Base-by-base conservation (phyloP, 2,329 filamentous ascomycete species). In the Fusarium sp. region DNA sequence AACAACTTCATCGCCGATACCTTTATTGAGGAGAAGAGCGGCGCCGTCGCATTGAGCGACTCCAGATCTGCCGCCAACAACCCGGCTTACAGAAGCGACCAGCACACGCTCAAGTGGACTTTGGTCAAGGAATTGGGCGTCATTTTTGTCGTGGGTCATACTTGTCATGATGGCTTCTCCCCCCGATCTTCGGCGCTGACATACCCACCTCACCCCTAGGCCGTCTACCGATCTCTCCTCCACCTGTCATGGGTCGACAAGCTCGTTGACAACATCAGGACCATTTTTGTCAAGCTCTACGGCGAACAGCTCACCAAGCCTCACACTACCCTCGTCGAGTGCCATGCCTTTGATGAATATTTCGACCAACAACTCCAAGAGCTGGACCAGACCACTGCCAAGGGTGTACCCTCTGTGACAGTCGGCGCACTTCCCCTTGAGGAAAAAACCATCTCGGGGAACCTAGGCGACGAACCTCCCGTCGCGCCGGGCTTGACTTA, bases 211-310 rank as follows among this genome's bases (percentile, higher is more conserved):
- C 35, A 38, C 57, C 45, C 61, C 54, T 79, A 98, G 95, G 97
- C 96, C 74, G 97, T 99, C 74, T 99, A 99, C 83, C 94, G 97
- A 81, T 98, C 95, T 42, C 91, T 99, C 35, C 89, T 99, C 33
- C 95, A 98, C 83, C 90, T 99, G 10, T 95, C 94, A 14, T 99
- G 97, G 97, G 94, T 98, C 74, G 97, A 99, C 83, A 95, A 97
- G 82, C 92, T 99, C 57, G 91, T 99, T 76, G 96, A 98, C 80
- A 97, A 98, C 79, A 95, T 98, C 79, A 94, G 93, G 81, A 95
- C 94, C 11, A 92, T 99, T 36, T 99, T 98, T 80, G 89, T 97
- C 75, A 94, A 95, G 74, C 88, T 98, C 31, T 99, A 98, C 82
- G 94, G 92, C 76, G 93, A 97, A 68, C 93, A 98, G 82, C 86